A percentile compares a stretch with the other conserved stretches of the same genome.
phyloP scores from a whole-genome alignment of 2,329 filamentous ascomycete genomes.

The Dryadomyces quercivorus region DNA sequence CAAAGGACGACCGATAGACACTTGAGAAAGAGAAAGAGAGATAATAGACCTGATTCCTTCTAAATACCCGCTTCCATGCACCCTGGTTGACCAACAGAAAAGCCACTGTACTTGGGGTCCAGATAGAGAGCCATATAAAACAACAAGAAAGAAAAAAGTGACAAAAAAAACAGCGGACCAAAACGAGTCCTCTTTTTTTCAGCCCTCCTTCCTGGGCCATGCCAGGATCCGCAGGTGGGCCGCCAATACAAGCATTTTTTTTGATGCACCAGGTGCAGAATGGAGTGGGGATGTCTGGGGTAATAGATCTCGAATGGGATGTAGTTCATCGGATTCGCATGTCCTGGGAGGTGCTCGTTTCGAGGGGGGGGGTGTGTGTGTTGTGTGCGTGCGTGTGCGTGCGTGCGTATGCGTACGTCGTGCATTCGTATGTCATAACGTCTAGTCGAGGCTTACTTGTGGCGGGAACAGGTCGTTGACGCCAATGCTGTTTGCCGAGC shows the following conservation, averaged over 20 bases:
- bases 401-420: background rate
- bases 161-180: background rate
- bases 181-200: background rate
- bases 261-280: background rate
- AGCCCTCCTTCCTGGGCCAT: background rate
- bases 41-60: constrained; percentile 1
- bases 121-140: background rate
- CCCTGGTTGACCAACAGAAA: background rate
- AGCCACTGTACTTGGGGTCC: background rate
- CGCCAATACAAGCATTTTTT: background rate
- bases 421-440: too few relatives aligned
- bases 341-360: too few relatives aligned
- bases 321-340: background rate
- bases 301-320: background rate
- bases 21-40: background rate
- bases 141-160: background rate
- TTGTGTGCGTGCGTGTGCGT: too few relatives aligned
- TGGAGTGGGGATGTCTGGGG: background rate
- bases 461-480: constrained; percentile 8
- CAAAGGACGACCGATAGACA: constrained; percentile 59
- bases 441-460: constrained; percentile 10
- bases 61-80: constrained; percentile 9
- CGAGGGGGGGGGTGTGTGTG: too few relatives aligned
- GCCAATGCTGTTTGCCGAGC: constrained; percentile 1
- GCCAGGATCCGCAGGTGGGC: background rate